Base-by-base conservation (phyloP, 2,329 filamentous ascomycete genomes). In the Xylaria multiplex region DNA sequence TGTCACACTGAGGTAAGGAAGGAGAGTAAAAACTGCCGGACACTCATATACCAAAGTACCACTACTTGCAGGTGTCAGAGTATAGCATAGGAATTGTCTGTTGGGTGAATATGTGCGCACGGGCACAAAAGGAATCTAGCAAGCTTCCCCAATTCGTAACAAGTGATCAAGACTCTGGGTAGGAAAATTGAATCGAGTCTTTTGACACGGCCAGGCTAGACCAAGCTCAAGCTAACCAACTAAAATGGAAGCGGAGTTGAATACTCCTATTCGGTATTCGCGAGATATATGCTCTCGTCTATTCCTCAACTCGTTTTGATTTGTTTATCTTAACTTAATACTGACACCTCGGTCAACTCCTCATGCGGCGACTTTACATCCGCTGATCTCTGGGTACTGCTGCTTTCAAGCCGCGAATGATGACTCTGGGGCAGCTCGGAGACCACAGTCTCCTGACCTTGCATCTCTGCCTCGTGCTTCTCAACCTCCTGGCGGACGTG, bases 401-500 rank as follows among this genome's bases (percentile, higher is more conserved):
- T 54, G 8, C 63, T 61, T 1, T 27, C 27, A 37, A 45, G 27
- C 30, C 43, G 27, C 24, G 14, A 35, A 35, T 35, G 53, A 32
- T 24, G 27, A 11, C 48, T 30, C 13, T 37, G 48, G 8, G 45
- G 45, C 9, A 35, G 13, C 19, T 57, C 59, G 4, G 49, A 45
- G 24, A 19, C 22, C 22, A 46, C 24, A 1, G 14, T 11, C 53
- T 49, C 24, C 16, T 45, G 48, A 16, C n/a, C n/a, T 3, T 27
- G 46, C 24, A 43, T 49, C 42, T 62, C 62, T 3, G 24, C 19
- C 55, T 65, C 61, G 13, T 67, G 48, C n/a, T 19, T 37, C 37
- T 55, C 46, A 22, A 57, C 59, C 48, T 69, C 65, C 22, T 62
- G 5, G 48, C 53, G 48, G 45, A 68, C 9, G 48, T n/a, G 32